A percentile compares a stretch with the other conserved stretches of the same genome.
Evolutionary conservation across 2,329 filamentous ascomycete genomes (phyloP).

Genomic region (Fusarium xyrophilum): DNA sequence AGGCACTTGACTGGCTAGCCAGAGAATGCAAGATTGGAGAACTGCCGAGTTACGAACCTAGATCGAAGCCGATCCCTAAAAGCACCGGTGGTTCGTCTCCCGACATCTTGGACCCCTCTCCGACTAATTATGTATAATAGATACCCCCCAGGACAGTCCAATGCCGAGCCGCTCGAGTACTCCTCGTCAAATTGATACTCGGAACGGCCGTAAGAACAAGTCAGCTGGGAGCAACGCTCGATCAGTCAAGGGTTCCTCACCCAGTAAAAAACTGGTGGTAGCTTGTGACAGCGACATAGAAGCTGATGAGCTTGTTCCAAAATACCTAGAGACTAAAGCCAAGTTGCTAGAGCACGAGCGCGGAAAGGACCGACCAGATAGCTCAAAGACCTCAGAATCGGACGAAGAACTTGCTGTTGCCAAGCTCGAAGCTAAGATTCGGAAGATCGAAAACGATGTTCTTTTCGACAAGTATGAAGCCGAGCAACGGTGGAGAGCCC

Average conservation of each 20-base stretch:
- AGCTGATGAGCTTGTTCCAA: slow-evolving; percentile 75
- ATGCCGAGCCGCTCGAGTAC: slow-evolving; percentile 58
- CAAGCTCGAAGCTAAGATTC: slow-evolving; percentile 75
- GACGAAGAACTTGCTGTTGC: slow-evolving; percentile 58
- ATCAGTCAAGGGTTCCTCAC: slow-evolving; percentile 34
- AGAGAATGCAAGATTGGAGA: slow-evolving; percentile 73
- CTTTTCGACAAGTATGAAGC: slow-evolving; percentile 74
- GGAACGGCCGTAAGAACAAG: slow-evolving; percentile 46
- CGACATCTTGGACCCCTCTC: background rate
- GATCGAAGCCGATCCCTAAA: slow-evolving; percentile 48
- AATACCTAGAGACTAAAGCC: slow-evolving; percentile 77
- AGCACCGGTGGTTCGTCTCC: slow-evolving; percentile 43
- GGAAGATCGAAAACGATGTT: slow-evolving; percentile 78
- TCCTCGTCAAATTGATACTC: slow-evolving; percentile 49
- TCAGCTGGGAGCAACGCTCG: slow-evolving; percentile 41
- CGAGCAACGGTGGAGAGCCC: slow-evolving; percentile 69
- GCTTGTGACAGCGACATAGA: slow-evolving; percentile 75
- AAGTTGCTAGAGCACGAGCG: slow-evolving; percentile 70
- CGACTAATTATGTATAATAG: slow-evolving; percentile 40
- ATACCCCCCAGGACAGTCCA: slow-evolving; percentile 59
- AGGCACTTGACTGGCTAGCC: slow-evolving; percentile 90
- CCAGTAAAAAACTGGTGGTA: slow-evolving; percentile 54
- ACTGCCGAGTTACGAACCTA: slow-evolving; percentile 71
- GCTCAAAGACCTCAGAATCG: slow-evolving; percentile 25
- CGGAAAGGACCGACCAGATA: slow-evolving; percentile 24